phyloP scores from a whole-genome alignment of 1,139 yeast species.

The Yamadazyma dushanensis region DNA sequence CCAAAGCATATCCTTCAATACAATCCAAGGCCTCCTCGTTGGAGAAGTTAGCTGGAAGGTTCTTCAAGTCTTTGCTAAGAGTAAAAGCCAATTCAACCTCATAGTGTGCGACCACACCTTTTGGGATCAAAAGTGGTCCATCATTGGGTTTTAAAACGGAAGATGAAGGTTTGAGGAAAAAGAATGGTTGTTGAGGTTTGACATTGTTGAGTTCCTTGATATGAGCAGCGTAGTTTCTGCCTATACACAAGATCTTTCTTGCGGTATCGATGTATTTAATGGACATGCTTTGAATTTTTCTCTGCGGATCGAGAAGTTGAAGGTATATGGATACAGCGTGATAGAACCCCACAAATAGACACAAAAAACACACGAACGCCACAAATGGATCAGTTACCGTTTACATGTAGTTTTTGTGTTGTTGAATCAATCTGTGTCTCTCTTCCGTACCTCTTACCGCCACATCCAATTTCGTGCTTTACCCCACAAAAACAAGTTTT shows the following conservation, averaged over 20 bases:
- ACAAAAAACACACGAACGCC: no score
- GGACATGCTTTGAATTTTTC: slow-evolving; percentile 38
- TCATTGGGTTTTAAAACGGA: slow-evolving; percentile 58
- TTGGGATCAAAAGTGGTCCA: slow-evolving; percentile 84
- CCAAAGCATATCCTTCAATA: slow-evolving; percentile 82
- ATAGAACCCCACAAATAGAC: no score
- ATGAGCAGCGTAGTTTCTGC: slow-evolving; percentile 95
- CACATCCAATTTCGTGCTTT: no score
- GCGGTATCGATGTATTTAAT: slow-evolving; percentile 63
- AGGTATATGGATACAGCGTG: no score
- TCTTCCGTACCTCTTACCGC: no score
- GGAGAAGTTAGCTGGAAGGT: slow-evolving; percentile 61
- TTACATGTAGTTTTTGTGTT: no score
- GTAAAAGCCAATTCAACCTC: slow-evolving; percentile 90
- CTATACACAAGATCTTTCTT: slow-evolving; percentile 86
- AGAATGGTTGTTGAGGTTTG: slow-evolving; percentile 82
- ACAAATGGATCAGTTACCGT: no score
- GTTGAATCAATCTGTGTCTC: no score
- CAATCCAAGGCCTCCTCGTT: slow-evolving; percentile 70
- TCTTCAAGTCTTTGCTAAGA: slow-evolving; percentile 61
- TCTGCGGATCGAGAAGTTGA: neutral
- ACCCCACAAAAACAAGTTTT: no score
- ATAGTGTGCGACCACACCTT: slow-evolving; percentile 80
- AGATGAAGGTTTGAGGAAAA: slow-evolving; percentile 83
- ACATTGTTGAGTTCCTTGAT: slow-evolving; percentile 83